These are phyloP conservation scores for Magnaporthiopsis poae DNA, from an alignment of 2,329 filamentous ascomycete species.

Conservation along the genomic window DNA sequence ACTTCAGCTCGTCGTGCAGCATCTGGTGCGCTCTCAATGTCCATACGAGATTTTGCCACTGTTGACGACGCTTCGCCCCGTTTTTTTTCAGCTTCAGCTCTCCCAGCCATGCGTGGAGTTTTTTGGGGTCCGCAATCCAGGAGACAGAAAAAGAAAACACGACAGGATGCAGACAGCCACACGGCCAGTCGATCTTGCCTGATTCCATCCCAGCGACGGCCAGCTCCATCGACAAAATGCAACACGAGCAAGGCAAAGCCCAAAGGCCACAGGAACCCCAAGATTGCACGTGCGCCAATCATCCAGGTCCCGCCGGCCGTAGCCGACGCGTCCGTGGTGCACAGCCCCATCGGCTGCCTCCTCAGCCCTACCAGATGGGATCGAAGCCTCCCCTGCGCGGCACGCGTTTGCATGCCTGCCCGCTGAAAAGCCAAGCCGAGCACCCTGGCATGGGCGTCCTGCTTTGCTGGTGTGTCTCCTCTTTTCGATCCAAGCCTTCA, in stretches of 20 bases:
- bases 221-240: background rate
- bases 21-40: background rate
- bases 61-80: background rate
- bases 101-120: background rate
- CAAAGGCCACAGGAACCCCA: background rate
- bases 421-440: background rate
- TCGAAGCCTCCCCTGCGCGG: background rate
- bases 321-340: background rate
- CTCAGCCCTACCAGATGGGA: constrained; percentile 2
- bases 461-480: too few relatives aligned
- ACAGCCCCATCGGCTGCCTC: constrained; percentile 4
- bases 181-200: background rate
- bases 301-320: background rate
- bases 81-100: background rate
- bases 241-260: too few relatives aligned
- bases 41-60: background rate
- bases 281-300: background rate
- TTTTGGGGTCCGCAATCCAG: background rate
- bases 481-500: too few relatives aligned
- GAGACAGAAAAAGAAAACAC: background rate
- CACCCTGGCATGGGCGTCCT: too few relatives aligned
- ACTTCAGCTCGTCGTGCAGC: background rate
- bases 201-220: background rate
- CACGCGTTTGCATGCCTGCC: background rate
- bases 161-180: background rate